phyloP scores from a whole-genome alignment of 805 yeast species.

The Lipomyces mesembrius region DNA sequence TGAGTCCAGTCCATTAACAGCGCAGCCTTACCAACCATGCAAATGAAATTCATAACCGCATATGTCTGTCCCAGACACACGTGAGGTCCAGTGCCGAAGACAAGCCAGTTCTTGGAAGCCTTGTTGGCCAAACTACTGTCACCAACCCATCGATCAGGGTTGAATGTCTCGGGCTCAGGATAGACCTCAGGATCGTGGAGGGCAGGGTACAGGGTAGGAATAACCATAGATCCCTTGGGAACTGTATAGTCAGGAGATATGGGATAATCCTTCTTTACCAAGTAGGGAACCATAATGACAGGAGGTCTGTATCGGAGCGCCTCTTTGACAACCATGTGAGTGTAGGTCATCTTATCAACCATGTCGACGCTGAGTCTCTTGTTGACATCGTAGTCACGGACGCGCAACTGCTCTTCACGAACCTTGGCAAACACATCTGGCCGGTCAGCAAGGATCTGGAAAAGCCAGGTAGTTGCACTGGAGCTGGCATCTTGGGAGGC shows the following conservation, averaged over 20 bases:
- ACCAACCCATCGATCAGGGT: slow-evolving; percentile 91
- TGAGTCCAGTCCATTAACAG: slow-evolving; percentile 81
- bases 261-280: slow-evolving; percentile 84
- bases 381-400: slow-evolving; percentile 77
- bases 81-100: slow-evolving; percentile 96
- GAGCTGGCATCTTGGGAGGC: slow-evolving; percentile 99
- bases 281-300: slow-evolving; percentile 96
- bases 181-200: slow-evolving; percentile 97
- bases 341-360: slow-evolving; percentile 85
- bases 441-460: slow-evolving; percentile 93
- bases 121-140: slow-evolving; percentile 76
- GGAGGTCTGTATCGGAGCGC: slow-evolving; percentile 95
- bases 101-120: slow-evolving; percentile 80
- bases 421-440: slow-evolving; percentile 86
- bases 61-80: slow-evolving; percentile 94
- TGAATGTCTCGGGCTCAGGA: slow-evolving; percentile 89
- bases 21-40: slow-evolving; percentile 88
- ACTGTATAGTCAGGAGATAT: slow-evolving; percentile 82
- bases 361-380: slow-evolving; percentile 67
- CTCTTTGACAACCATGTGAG: slow-evolving; percentile 89
- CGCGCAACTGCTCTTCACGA: slow-evolving; percentile 86
- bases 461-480: slow-evolving; percentile 96
- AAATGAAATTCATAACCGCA: slow-evolving; percentile 87
- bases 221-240: slow-evolving; percentile 96
- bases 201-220: slow-evolving; percentile 94